Conservation (phyloP, 2,329 filamentous ascomycete species). For the Talaromyces sp. region DNA sequence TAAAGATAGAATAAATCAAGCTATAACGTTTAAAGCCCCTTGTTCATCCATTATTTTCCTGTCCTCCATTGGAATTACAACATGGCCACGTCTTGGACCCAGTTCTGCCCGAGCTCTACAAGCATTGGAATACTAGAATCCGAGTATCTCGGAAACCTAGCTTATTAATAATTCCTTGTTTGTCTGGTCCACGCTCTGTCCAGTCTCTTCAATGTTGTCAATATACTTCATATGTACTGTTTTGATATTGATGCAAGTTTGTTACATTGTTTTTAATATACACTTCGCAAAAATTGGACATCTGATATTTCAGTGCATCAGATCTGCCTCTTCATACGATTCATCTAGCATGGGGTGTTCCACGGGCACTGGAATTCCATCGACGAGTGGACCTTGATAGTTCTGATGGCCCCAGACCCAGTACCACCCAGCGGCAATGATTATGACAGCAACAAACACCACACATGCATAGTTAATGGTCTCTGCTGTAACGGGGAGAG, state of each 20-base stretch:
- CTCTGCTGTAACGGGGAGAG: conserved; percentile 54
- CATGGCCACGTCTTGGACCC: no score
- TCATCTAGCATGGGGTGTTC: neutral
- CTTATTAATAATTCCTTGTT: no score
- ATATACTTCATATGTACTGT: no score
- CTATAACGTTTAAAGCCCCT: no score
- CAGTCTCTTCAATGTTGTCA: no score
- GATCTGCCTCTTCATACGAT: neutral
- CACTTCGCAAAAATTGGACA: neutral
- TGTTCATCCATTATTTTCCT: no score
- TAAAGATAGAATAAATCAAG: no score
- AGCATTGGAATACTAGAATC: no score
- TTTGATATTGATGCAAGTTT: neutral
- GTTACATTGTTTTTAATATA: neutral
- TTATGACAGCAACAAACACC: conserved; percentile 64
- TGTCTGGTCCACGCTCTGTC: no score
- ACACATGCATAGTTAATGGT: conserved; percentile 71
- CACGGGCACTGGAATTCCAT: neutral
- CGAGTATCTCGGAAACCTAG: no score
- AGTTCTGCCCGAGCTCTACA: no score
- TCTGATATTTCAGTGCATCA: neutral
- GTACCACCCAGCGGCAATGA: conserved; percentile 64
- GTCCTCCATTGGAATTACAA: no score
- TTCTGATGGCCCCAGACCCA: conserved; percentile 65
- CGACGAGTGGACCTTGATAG: conserved; percentile 23